Conservation (phyloP, 2,329 filamentous ascomycete species). For the Cladosporium oxysporum region DNA sequence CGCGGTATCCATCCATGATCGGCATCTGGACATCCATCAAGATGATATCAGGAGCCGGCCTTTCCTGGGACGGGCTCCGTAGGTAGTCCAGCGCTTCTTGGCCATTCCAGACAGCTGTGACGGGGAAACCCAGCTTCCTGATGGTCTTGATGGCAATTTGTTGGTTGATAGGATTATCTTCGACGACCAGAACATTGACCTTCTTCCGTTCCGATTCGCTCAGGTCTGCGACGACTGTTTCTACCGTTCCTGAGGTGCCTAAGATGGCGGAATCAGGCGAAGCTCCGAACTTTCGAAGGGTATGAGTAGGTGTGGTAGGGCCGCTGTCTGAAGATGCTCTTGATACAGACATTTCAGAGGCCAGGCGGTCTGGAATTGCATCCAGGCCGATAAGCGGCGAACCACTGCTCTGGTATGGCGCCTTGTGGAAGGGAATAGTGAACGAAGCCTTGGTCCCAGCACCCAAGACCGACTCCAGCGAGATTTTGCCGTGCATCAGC, state of each 20-base stretch:
- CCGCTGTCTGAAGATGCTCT: slow-evolving; percentile 66
- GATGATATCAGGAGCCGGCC: slow-evolving; percentile 69
- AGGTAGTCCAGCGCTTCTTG: slow-evolving; percentile 77
- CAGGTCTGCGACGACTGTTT: slow-evolving; percentile 54
- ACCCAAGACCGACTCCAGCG: slow-evolving; percentile 66
- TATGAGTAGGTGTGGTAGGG: slow-evolving; percentile 35
- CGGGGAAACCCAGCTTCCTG: slow-evolving; percentile 70
- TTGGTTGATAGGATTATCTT: slow-evolving; percentile 74
- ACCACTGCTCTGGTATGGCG: slow-evolving; percentile 51
- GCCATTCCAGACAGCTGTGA: slow-evolving; percentile 73
- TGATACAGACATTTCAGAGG: slow-evolving; percentile 58
- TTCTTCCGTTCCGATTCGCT: slow-evolving; percentile 60
- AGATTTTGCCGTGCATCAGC: slow-evolving; percentile 76
- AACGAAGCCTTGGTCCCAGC: slow-evolving; percentile 73
- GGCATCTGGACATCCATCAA: slow-evolving; percentile 53
- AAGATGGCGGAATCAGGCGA: slow-evolving; percentile 25
- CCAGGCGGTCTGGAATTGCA: slow-evolving; percentile 66
- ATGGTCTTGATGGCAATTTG: slow-evolving; percentile 77
- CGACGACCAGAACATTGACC: slow-evolving; percentile 73
- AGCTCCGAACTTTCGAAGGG: slow-evolving; percentile 22
- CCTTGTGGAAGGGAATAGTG: slow-evolving; percentile 75
- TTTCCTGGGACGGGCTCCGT: slow-evolving; percentile 40
- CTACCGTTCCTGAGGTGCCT: slow-evolving; percentile 24
- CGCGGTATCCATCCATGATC: slow-evolving; percentile 75
- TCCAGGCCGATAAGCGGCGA: slow-evolving; percentile 62